These are phyloP conservation scores for Nitzschia inconspicua DNA, from an alignment of 108 stramenopile species.

Conservation along the genomic window DNA sequence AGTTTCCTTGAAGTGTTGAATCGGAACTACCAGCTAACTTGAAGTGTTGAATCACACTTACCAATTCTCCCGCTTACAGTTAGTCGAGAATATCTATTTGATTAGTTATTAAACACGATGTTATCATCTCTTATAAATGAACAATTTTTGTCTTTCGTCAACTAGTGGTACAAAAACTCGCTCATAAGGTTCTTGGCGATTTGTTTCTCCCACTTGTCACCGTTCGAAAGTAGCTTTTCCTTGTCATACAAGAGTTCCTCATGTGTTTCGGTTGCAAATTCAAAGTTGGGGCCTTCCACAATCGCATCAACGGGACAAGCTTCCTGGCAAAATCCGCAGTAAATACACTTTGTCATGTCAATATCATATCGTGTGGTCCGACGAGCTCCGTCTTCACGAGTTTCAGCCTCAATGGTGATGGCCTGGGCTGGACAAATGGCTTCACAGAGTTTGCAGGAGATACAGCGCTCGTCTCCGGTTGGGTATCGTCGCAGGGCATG, in stretches of 20 bases:
- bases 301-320: conserved; percentile 99
- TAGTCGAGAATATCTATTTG: too few species aligned
- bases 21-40: too few species aligned
- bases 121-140: too few species aligned
- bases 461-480: conserved; percentile 98
- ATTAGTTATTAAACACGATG: too few species aligned
- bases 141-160: too few species aligned
- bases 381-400: conserved; percentile 91
- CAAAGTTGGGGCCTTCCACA: conserved; percentile 99
- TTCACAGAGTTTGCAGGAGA: conserved; percentile 99
- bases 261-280: conserved; percentile 98
- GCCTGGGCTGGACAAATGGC: conserved; percentile 99
- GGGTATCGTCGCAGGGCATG: conserved; percentile 98
- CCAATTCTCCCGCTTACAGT: too few species aligned
- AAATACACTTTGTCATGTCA: conserved; percentile 99
- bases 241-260: conserved; percentile 99
- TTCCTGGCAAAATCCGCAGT: conserved; percentile 99
- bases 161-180: conserved; percentile 96
- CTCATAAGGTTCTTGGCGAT: conserved; percentile 96
- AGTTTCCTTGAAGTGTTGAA: too few species aligned
- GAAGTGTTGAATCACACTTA: too few species aligned
- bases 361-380: conserved; percentile 99
- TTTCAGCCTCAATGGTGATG: conserved; percentile 98
- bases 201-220: conserved; percentile 99
- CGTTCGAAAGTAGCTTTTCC: conserved; percentile 97